Conservation (phyloP, 345 rosid species). For the Populus davidiana region DNA sequence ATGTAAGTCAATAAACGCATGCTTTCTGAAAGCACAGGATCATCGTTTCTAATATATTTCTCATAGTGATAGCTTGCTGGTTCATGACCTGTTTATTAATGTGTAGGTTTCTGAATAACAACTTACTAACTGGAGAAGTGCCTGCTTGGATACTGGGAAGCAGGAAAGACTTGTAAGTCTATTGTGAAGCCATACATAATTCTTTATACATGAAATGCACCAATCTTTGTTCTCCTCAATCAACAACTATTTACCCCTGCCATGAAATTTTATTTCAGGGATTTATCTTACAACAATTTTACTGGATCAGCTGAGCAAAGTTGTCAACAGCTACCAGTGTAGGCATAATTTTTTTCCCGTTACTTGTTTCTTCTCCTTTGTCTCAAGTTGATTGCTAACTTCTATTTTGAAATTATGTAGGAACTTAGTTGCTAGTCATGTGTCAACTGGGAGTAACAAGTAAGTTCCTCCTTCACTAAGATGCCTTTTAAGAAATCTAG, state of each 20-base stretch:
- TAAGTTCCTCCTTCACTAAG: conserved; percentile 33
- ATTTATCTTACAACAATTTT: conserved; percentile 86
- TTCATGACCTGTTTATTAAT: neutral
- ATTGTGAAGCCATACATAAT: neutral
- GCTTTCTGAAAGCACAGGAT: neutral
- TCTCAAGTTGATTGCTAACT: conserved; percentile 8
- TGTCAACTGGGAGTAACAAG: conserved; percentile 43
- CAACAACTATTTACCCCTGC: neutral
- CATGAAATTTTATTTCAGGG: conserved; percentile 46
- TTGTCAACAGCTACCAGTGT: conserved; percentile 49
- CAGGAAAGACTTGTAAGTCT: conserved; percentile 40
- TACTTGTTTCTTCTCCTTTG: neutral
- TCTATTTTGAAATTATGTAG: conserved; percentile 32
- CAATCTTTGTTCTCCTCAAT: neutral
- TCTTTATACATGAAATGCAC: neutral
- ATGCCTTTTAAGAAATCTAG: too few species aligned
- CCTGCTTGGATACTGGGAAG: conserved; percentile 45
- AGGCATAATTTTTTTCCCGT: conserved; percentile 23
- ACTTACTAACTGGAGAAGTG: conserved; percentile 63
- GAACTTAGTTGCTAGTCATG: conserved; percentile 61
- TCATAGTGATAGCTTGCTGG: neutral
- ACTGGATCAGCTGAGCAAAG: conserved; percentile 33
- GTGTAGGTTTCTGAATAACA: conserved; percentile 69
- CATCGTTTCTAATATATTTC: neutral
- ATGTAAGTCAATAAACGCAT: conserved; percentile 43